Percentiles rank a stretch among this genome's conserved stretches.
Evolutionary conservation across 139 green algal species (phyloP).

Genomic region (Marvania coccoides): DNA sequence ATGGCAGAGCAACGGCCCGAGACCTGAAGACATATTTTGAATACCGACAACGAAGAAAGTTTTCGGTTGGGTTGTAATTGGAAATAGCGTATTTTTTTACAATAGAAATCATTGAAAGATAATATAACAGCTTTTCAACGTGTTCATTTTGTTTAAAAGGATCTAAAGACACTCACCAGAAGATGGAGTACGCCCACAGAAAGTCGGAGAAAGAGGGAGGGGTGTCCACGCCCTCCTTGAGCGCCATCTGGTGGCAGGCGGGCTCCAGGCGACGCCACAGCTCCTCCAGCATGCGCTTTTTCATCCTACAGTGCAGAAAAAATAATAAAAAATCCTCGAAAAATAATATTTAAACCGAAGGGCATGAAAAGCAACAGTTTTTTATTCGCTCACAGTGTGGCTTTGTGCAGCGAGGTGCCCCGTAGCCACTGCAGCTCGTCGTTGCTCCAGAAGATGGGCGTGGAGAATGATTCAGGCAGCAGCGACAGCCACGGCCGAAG

Average conservation of each 20-base stretch:
- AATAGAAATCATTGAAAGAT: no score
- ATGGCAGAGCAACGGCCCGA: conserved; percentile 22
- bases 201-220: conserved; percentile 51
- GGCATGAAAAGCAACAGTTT: background rate
- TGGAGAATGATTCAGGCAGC: conserved; percentile 37
- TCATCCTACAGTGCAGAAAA: conserved; percentile 1
- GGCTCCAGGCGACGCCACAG: conserved; percentile 30
- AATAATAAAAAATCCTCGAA: conserved; percentile 3
- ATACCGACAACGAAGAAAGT: no score
- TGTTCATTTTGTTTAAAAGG: no score
- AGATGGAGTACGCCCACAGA: conserved; percentile 56
- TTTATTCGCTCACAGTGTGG: conserved; percentile 24
- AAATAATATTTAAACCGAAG: background rate
- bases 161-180: no score
- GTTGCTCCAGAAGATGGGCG: conserved; percentile 32
- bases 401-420: conserved; percentile 58
- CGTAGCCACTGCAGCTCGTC: conserved; percentile 54
- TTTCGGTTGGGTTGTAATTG: no score
- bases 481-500: conserved; percentile 26
- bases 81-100: no score
- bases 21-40: conserved; percentile 32
- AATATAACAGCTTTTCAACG: no score
- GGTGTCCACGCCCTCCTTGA: background rate
- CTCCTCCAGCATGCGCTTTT: conserved; percentile 9
- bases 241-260: conserved; percentile 12